Evolutionary conservation across 2,329 filamentous ascomycete species (phyloP), one percentile per base, ranked within the genome.

Genomic region (Madurella mycetomatis): DNA sequence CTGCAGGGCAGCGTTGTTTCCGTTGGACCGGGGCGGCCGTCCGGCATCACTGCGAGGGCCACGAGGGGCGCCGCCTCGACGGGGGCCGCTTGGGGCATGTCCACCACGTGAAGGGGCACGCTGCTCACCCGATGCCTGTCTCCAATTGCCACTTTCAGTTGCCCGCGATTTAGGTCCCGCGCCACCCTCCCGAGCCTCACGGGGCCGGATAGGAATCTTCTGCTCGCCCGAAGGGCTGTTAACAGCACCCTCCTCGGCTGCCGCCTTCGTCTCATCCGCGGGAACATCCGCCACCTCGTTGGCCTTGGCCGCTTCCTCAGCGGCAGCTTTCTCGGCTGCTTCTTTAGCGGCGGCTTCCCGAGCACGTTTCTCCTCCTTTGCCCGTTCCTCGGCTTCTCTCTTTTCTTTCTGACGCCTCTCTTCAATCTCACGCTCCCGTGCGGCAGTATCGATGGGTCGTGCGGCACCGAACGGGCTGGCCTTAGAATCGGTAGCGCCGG

Each of bases 381-480:
- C 86, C 76, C 92, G 94, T 59, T 94, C 90, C 1, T 94, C 90
- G 1, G 86, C 84, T 64, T 95, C 91, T 68, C 86, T 88, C 82
- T 95, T 95, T 71, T 94, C 86, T 60, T 85, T 85, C 65, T 88
- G 78, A 61, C 88, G 82, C 80, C 90, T 95, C 75, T 96, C 90
- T 66, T 95, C 92, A 54, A 99, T 85, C 70, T 95, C 86, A 65
- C 86, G 87, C 76, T 97, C 92, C 62, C 89, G 86, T 13, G 91
- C 82, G 44, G 90, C 88, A 45, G 92, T 97, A 73, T 99, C 92
- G 64, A 97, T 96, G 52, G 94, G 94, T 59, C 88, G 86, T 53
- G 94, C 94, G 57, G 88, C 92, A 65, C 94, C 94, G 69, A 99
- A 99, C 41, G 91, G 91, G 71, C 87, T 97, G 25, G 91, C 82